Evolutionary conservation across 495 filamentous ascomycete genomes (phyloP), one percentile per base, ranked within the genome.

Genomic region (Rusavskia elegans): DNA sequence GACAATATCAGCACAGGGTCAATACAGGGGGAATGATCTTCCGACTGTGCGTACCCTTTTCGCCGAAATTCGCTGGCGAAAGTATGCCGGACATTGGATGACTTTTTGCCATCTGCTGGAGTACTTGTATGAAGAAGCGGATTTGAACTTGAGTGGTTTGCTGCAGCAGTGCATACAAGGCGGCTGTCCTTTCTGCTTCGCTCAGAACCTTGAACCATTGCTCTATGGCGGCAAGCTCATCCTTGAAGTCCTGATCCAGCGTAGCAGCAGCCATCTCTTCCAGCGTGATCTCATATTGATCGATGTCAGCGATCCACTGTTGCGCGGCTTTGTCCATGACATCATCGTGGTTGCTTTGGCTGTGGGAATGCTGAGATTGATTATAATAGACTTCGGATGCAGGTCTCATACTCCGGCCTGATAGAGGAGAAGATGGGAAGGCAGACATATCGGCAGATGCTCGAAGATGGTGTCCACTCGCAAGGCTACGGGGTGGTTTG

Each of bases 211-310:
- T 84, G 68, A 98, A 98, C 92, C 92, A 98, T 71, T 98, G 90
- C 71, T 98, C 92, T 62, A 98, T 98, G 53, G 92, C 92, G 66
- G 85, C 92, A 49, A 98, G 79, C 68, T 98, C 92, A 70, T 97
- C 92, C 73, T 97, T 98, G 72, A 98, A 98, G 58, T 98, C 93
- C 68, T 98, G 93, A 66, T 98, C 92, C 35, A 97, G 72, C 11
- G 93, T 95, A 45, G 93, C 92, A 30, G 90, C 89, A 19, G 92
- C 93, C 92, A 98, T 98, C 66, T 98, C 92, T 66, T 97, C 93
- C 60, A 98, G 67, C 4, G 92, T 98, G 42, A 78, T 93, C 75
- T 98, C 92, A 59, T 95, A 95, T 64, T 95, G 90, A 61, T 98
- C 92, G 59, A 98, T 96, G 60, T 98, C 92, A 37, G 90, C 87